Conservation (phyloP, 306 rosid species). For the Trichosanthes cucumerina region DNA sequence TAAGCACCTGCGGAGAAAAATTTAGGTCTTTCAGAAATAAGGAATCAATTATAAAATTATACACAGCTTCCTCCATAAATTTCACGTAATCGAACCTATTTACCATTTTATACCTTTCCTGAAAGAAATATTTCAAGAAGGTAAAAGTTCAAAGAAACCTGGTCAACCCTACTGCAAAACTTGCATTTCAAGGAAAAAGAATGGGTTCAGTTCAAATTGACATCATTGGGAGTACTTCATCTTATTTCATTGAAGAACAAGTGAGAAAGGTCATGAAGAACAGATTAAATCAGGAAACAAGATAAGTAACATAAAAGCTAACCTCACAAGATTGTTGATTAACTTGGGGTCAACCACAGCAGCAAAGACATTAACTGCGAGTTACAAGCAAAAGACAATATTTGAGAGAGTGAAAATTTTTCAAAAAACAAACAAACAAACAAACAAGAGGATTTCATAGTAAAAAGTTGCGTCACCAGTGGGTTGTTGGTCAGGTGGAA, state of each 20-base stretch:
- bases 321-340: slow-evolving; percentile 74
- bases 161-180: background rate
- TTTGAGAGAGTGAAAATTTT: background rate
- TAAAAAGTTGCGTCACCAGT: slow-evolving; percentile 32
- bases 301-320: background rate
- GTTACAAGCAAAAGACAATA: background rate
- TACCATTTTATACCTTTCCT: background rate
- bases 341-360: slow-evolving; percentile 51
- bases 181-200: background rate
- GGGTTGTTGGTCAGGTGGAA: slow-evolving; percentile 52
- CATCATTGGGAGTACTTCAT: background rate
- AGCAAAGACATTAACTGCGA: slow-evolving; percentile 42
- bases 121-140: background rate
- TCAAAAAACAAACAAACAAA: background rate
- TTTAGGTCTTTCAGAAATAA: background rate
- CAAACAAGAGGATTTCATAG: background rate
- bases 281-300: background rate
- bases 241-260: background rate
- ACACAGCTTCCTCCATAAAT: background rate
- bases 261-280: background rate
- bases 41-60: background rate
- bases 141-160: background rate
- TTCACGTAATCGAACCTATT: too few species aligned
- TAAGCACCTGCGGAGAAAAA: slow-evolving; percentile 38
- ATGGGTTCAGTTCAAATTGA: background rate